phyloP scores from a whole-genome alignment of 2,329 filamentous ascomycete genomes.

The Rugonectria rugulosa region DNA sequence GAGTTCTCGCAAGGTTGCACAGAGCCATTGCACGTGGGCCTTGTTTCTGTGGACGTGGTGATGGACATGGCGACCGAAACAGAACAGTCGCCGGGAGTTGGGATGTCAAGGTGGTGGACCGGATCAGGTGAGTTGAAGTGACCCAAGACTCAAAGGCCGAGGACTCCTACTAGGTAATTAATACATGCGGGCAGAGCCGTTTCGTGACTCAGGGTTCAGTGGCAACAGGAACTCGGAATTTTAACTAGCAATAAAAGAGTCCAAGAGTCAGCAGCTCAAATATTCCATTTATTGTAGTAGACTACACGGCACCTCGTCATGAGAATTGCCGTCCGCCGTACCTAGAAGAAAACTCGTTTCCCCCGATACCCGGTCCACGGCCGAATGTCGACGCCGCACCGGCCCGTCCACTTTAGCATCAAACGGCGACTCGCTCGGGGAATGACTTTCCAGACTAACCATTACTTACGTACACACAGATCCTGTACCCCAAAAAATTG shows the following conservation, averaged over 20 bases:
- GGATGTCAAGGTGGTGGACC: slow-evolving; percentile 23
- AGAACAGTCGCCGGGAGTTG: neutral
- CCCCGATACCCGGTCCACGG: neutral
- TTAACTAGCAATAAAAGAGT: too few species aligned
- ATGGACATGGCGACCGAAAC: slow-evolving; percentile 27
- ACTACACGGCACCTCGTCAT: too few species aligned
- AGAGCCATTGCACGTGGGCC: slow-evolving; percentile 19
- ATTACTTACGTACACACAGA: neutral
- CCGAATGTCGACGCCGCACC: neutral
- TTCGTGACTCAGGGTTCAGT: too few species aligned
- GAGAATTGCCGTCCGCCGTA: neutral
- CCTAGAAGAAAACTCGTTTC: neutral
- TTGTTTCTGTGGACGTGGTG: slow-evolving; percentile 14
- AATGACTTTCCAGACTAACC: neutral
- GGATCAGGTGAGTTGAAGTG: slow-evolving; percentile 14
- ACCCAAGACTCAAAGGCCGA: neutral
- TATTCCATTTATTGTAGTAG: neutral
- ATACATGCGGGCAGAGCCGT: neutral
- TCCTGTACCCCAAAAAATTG: neutral
- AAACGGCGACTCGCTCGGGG: neutral
- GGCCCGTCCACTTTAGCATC: neutral
- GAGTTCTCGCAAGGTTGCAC: slow-evolving; percentile 23
- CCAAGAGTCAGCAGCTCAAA: neutral
- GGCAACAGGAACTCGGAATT: too few species aligned
- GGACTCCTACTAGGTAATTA: neutral